phyloP scores from a whole-genome alignment of 2,329 filamentous ascomycete species.

The Neocucurbitaria cava region DNA sequence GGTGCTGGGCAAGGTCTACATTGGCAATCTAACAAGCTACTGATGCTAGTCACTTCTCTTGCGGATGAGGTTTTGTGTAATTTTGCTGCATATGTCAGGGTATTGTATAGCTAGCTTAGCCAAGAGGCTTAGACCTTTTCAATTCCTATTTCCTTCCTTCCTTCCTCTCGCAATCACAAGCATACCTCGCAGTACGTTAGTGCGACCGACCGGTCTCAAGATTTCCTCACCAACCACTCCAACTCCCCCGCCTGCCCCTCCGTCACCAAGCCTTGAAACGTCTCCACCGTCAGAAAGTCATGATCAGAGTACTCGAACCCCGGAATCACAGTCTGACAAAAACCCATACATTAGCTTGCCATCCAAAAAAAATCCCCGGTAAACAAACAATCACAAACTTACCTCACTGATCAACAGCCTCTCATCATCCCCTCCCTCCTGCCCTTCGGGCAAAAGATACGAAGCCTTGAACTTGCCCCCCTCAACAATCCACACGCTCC shows the following conservation, averaged over 20 bases:
- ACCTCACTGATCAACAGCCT: constrained; percentile 70
- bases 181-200: too few relatives aligned
- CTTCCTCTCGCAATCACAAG: too few relatives aligned
- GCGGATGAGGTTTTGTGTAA: background rate
- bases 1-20: too few relatives aligned
- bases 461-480: constrained; percentile 72
- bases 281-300: constrained; percentile 64
- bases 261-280: constrained; percentile 58
- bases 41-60: too few relatives aligned
- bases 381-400: too few relatives aligned
- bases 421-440: constrained; percentile 51
- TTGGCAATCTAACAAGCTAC: too few relatives aligned
- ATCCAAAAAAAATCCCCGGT: too few relatives aligned
- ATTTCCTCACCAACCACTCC: constrained; percentile 49
- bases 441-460: constrained; percentile 58
- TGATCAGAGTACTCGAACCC: constrained; percentile 73
- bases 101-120: background rate
- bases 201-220: background rate
- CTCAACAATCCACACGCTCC: constrained; percentile 72
- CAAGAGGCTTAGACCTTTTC: background rate
- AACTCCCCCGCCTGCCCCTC: constrained; percentile 58
- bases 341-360: too few relatives aligned
- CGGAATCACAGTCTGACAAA: constrained; percentile 66
- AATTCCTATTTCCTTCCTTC: too few relatives aligned
- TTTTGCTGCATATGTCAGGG: background rate